Conservation (phyloP, 2,329 filamentous ascomycete genomes). For the Penicillium sp. region DNA sequence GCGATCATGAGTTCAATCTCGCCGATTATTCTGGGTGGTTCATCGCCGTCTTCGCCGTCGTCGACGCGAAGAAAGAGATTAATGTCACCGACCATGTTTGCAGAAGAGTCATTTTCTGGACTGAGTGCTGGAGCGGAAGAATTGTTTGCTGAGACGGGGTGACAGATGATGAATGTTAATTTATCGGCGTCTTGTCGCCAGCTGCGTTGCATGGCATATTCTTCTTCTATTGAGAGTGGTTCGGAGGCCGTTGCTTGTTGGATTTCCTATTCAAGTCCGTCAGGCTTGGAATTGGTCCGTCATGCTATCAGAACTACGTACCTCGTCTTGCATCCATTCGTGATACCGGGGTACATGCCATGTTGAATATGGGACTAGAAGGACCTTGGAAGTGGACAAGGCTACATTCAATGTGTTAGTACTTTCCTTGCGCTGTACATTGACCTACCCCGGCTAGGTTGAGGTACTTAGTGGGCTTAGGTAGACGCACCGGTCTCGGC, state of each 20-base stretch:
- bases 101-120: slow-evolving; percentile 49
- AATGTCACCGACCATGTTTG: slow-evolving; percentile 64
- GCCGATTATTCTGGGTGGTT: slow-evolving; percentile 47
- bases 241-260: slow-evolving; percentile 84
- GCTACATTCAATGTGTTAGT: slow-evolving; percentile 44
- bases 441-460: background rate
- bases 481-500: slow-evolving; percentile 28
- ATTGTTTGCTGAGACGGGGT: too few relatives aligned
- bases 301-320: slow-evolving; percentile 15
- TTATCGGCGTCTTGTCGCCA: slow-evolving; percentile 82
- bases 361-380: slow-evolving; percentile 77
- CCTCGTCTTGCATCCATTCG: slow-evolving; percentile 83
- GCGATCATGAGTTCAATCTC: slow-evolving; percentile 90
- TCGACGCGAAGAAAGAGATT: slow-evolving; percentile 70
- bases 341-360: slow-evolving; percentile 82
- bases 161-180: slow-evolving; percentile 82
- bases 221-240: slow-evolving; percentile 69
- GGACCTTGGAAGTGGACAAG: slow-evolving; percentile 57
- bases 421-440: too few relatives aligned
- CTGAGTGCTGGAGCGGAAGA: slow-evolving; percentile 15
- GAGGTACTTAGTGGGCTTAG: background rate
- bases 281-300: too few relatives aligned
- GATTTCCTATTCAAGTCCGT: slow-evolving; percentile 50
- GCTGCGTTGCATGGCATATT: slow-evolving; percentile 83
- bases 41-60: slow-evolving; percentile 45